Conservation (phyloP, 2,329 filamentous ascomycete species). For the Ophiostoma quercus region DNA sequence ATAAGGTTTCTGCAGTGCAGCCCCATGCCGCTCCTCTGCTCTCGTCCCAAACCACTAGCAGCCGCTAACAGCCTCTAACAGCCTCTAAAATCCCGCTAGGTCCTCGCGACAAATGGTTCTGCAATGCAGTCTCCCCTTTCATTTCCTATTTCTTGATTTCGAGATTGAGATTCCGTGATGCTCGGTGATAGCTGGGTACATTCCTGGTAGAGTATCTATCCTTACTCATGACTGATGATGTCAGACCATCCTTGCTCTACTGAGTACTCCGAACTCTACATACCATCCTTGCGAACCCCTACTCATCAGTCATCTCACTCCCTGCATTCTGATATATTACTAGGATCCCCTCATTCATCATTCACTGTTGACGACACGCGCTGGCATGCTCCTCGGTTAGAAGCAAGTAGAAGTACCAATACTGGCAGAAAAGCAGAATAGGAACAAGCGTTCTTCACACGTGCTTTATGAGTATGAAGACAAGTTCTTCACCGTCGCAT, state of each 20-base stretch:
- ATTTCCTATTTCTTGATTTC: conserved; percentile 11
- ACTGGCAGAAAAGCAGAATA: not conserved
- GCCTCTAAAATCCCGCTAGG: not conserved
- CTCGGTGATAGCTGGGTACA: not conserved
- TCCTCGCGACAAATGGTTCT: not conserved
- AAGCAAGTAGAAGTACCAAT: not conserved
- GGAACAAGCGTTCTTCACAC: not conserved
- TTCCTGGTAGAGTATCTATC: not conserved
- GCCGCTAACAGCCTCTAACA: not conserved
- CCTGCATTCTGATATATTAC: not conserved
- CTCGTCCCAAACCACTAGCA: not conserved
- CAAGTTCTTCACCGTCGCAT: not conserved
- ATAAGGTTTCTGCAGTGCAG: conserved; percentile 14
- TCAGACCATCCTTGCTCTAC: not conserved
- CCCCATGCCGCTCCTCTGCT: not conserved
- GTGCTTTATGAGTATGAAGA: not conserved
- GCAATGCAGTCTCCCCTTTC: not conserved
- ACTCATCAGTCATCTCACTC: not conserved
- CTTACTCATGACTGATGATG: not conserved
- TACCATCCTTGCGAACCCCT: not conserved
- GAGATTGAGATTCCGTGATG: not conserved
- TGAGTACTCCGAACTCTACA: not conserved
- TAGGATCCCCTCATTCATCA: not conserved
- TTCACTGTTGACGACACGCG: not conserved
- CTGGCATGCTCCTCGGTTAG: not conserved